Evolutionary conservation across 1,139 yeast genomes (phyloP).

Genomic region (Schwanniomyces etchellsii): DNA sequence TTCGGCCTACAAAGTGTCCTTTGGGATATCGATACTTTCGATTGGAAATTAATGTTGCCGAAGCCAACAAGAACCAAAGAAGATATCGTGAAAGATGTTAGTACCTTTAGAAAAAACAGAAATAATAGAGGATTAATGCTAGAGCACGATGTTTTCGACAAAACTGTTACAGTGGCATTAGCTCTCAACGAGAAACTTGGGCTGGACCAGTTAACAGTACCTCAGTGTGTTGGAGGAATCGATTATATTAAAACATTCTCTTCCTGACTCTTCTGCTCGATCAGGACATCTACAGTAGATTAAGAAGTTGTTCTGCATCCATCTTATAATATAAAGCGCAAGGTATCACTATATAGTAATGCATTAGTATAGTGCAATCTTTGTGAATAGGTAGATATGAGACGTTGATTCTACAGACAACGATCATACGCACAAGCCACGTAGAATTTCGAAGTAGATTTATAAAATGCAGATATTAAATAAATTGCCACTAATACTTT

Average conservation of each 20-base stretch:
- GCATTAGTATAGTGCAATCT: no score
- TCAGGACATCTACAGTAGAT: no score
- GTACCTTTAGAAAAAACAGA: constrained; percentile 38
- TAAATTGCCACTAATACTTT: no score
- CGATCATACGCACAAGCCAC: no score
- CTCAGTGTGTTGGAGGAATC: constrained; percentile 73
- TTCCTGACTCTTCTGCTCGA: not conserved
- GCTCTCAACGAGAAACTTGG: constrained; percentile 50
- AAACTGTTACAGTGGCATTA: constrained; percentile 67
- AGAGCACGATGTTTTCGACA: constrained; percentile 73
- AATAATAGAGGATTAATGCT: constrained; percentile 59
- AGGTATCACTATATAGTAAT: no score
- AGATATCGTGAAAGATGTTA: constrained; percentile 52
- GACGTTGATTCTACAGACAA: no score
- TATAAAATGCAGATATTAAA: no score
- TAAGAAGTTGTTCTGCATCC: no score
- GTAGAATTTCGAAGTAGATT: no score
- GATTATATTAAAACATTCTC: constrained; percentile 32
- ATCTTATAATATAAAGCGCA: no score
- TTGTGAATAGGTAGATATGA: no score
- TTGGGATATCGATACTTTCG: constrained; percentile 91
- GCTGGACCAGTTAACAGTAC: constrained; percentile 64
- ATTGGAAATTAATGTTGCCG: constrained; percentile 65
- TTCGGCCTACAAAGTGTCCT: constrained; percentile 84
- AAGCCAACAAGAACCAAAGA: constrained; percentile 33